These are phyloP conservation scores for Arthroderma sp. DNA, from an alignment of 2,329 filamentous ascomycete species.

Conservation along the genomic window DNA sequence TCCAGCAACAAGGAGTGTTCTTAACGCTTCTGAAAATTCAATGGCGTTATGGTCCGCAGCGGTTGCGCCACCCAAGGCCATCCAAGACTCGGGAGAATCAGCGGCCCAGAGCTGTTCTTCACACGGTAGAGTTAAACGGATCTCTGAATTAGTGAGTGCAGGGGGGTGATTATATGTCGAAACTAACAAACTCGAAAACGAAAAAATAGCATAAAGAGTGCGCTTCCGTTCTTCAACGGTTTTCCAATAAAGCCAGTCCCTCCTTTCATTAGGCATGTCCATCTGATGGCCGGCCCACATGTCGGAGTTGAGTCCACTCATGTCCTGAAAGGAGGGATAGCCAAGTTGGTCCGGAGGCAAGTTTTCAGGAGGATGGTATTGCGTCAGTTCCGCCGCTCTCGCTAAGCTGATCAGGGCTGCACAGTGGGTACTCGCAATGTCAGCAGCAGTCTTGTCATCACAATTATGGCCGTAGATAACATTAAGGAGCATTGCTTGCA, in stretches of 20 bases:
- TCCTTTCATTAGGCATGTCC: constrained; percentile 21
- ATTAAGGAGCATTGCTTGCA: constrained; percentile 93
- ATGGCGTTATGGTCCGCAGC: constrained; percentile 57
- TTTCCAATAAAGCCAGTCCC: constrained; percentile 84
- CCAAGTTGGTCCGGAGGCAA: constrained; percentile 27
- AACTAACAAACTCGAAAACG: constrained; percentile 78
- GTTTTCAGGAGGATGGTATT: constrained; percentile 25
- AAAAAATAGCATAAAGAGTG: constrained; percentile 82
- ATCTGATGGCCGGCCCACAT: constrained; percentile 25
- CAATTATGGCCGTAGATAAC: constrained; percentile 93
- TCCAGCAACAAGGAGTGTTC: constrained; percentile 65
- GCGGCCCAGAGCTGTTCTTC: constrained; percentile 85
- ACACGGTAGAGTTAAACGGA: constrained; percentile 75
- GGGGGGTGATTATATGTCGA: constrained; percentile 89
- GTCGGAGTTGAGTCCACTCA: constrained; percentile 40
- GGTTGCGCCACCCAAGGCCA: constrained; percentile 57
- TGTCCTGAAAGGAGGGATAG: constrained; percentile 42
- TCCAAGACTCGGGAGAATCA: constrained; percentile 70
- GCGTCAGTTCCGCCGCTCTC: constrained; percentile 67
- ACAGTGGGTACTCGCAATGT: constrained; percentile 86
- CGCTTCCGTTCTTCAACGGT: constrained; percentile 78
- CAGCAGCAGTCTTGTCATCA: constrained; percentile 76
- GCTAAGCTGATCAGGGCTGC: constrained; percentile 83
- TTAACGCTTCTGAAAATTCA: constrained; percentile 71
- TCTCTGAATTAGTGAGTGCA: constrained; percentile 85